Conservation (phyloP, 2,329 filamentous ascomycete genomes). For the Scedosporium dehoogii region DNA sequence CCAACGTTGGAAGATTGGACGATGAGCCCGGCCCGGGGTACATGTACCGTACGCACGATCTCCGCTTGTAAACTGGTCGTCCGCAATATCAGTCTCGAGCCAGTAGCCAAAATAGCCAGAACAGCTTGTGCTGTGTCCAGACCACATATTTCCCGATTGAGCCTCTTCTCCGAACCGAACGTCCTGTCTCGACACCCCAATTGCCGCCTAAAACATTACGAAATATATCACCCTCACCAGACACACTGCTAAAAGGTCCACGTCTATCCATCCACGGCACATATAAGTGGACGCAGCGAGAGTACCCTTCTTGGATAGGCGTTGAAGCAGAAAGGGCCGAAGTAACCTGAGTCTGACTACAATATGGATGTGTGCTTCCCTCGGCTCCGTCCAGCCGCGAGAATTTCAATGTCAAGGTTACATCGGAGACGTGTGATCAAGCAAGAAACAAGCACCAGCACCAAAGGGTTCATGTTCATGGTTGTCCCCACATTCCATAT, state of each 20-base stretch:
- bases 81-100: not conserved
- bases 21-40: not conserved
- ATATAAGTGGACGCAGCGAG: not conserved
- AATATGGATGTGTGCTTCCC: not conserved
- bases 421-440: not conserved
- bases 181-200: not conserved
- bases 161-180: not conserved
- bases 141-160: not conserved
- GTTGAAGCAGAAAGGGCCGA: not conserved
- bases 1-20: slow-evolving; percentile 1
- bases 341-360: not conserved
- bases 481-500: not conserved
- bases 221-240: not conserved
- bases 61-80: not conserved
- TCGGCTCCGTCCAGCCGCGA: not conserved
- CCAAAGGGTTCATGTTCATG: not conserved
- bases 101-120: not conserved
- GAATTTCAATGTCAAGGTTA: not conserved
- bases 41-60: not conserved
- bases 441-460: not conserved
- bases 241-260: no score
- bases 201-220: not conserved
- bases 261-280: not conserved
- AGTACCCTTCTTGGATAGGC: not conserved
- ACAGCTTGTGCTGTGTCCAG: not conserved